phyloP scores from a whole-genome alignment of 768 basidiomycete species.

The Trametopsis cervina region DNA sequence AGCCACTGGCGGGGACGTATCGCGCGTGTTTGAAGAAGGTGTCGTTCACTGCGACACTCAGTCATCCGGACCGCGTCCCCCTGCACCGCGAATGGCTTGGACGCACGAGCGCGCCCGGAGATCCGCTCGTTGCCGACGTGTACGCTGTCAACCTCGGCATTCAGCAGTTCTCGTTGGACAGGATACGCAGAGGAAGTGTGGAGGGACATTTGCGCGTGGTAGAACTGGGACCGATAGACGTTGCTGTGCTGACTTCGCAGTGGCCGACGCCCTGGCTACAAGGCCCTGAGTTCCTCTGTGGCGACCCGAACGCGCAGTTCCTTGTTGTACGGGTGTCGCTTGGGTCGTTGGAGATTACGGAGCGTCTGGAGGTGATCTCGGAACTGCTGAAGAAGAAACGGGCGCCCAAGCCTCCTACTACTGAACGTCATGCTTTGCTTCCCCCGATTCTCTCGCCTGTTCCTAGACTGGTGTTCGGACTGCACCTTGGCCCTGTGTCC shows the following conservation, averaged over 20 bases:
- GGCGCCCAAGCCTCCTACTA: conserved; percentile 14
- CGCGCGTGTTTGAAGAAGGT: conserved; percentile 36
- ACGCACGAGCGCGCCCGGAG: conserved; percentile 23
- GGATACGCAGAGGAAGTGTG: conserved; percentile 23
- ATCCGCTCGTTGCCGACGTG: conserved; percentile 37
- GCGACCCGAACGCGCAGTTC: conserved; percentile 54
- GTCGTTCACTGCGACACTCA: conserved; percentile 35
- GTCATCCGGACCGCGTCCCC: conserved; percentile 36
- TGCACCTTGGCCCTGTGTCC: conserved; percentile 43
- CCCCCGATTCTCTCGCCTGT: conserved; percentile 29
- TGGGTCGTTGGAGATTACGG: conserved; percentile 41
- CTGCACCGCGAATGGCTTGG: conserved; percentile 53
- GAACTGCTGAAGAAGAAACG: conserved; percentile 28
- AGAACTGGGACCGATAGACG: conserved; percentile 32
- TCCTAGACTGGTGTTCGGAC: conserved; percentile 43
- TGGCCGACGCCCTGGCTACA: conserved; percentile 58
- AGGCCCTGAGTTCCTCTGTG: conserved; percentile 40
- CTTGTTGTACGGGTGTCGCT: conserved; percentile 31
- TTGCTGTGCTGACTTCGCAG: conserved; percentile 42
- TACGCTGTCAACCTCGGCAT: conserved; percentile 41
- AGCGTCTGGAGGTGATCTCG: conserved; percentile 46
- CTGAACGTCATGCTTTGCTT: conserved; percentile 16
- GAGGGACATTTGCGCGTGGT: conserved; percentile 31
- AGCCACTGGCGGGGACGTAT: conserved; percentile 29
- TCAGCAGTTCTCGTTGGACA: conserved; percentile 37